Percentiles rank a stretch among this genome's conserved stretches.
Conservation (phyloP, 257 asterid species). For the Solanum appendiculatum region DNA sequence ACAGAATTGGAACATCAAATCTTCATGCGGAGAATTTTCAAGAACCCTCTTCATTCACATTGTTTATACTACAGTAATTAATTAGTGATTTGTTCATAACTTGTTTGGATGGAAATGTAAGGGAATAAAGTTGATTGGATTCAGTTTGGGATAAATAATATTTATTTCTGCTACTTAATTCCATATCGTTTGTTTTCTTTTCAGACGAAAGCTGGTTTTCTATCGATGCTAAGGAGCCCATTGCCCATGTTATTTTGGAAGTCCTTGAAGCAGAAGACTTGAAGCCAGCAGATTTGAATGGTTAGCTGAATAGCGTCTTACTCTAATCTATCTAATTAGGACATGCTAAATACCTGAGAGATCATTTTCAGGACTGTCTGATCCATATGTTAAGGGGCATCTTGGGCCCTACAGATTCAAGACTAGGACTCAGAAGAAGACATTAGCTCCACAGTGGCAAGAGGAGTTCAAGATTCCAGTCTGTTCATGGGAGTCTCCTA, state of each 20-base stretch:
- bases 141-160: not conserved
- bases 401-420: slow-evolving; percentile 84
- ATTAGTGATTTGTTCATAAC: not conserved
- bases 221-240: slow-evolving; percentile 48
- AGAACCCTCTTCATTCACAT: not conserved
- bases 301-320: slow-evolving; percentile 16
- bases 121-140: not conserved
- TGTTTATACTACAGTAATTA: not conserved
- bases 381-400: slow-evolving; percentile 84
- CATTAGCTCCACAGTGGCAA: slow-evolving; percentile 81
- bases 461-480: slow-evolving; percentile 95
- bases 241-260: slow-evolving; percentile 55
- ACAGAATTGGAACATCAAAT: not conserved
- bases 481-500: slow-evolving; percentile 73
- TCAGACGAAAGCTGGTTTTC: slow-evolving; percentile 38
- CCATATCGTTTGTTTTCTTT: not conserved
- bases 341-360: not conserved
- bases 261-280: slow-evolving; percentile 82
- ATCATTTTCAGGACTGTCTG: slow-evolving; percentile 75
- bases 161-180: not conserved
- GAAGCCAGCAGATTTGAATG: slow-evolving; percentile 88
- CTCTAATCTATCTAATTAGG: not conserved
- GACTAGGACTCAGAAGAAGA: slow-evolving; percentile 69
- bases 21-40: not conserved
- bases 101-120: not conserved